Evolutionary conservation across 306 rosid species (phyloP), one percentile per base, ranked within the genome.

Genomic region (Rubus idaeus): DNA sequence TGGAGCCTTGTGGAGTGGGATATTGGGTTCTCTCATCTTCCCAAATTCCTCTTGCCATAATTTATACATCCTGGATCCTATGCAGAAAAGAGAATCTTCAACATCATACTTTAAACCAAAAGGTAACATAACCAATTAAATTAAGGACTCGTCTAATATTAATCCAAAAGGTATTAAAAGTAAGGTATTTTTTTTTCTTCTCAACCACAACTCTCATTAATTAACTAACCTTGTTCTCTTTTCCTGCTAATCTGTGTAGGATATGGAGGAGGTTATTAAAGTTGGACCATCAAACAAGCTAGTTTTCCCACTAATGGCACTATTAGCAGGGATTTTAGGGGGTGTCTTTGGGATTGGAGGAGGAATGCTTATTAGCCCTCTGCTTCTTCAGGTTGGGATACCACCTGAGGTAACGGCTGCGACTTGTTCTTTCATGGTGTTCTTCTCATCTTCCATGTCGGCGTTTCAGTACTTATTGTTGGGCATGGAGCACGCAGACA

Each of bases 341-440:
- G 97, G 98, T 45, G 88, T 89, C 57, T 94, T 91, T 81, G 98
- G 98, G 52, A 94, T 94, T 47, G 96, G 98, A 66, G 98, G 98
- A 78, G 98, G 98, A 74, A 94, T 94, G 96, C 84, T 94, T 7
- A 87, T 91, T 75, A 94, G 91, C 86, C 98, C 98, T 51, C 88
- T 94, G 73, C 97, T 94, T 83, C 94, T 94, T 68, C 97, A 91
- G 10, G 84, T 91, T 53, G 97, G 97, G 39, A 77, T 94, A 84
- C 83, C 84, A 10, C 97, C 96, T 14, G 90, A 90, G 96, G 98
- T 88, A 72, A 89, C 98, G 16, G 93, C 97, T 37, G 97, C 96
- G 74, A 94, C 97, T 39, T 90, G 96, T 79, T 90, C 95, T 20
- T 91, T 94, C 97, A 91, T 91, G 97, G 97, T 90, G 50, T 89